These are phyloP conservation scores for Thymus quinquecostatus DNA, from an alignment of 257 asterid genomes.

Conservation along the genomic window DNA sequence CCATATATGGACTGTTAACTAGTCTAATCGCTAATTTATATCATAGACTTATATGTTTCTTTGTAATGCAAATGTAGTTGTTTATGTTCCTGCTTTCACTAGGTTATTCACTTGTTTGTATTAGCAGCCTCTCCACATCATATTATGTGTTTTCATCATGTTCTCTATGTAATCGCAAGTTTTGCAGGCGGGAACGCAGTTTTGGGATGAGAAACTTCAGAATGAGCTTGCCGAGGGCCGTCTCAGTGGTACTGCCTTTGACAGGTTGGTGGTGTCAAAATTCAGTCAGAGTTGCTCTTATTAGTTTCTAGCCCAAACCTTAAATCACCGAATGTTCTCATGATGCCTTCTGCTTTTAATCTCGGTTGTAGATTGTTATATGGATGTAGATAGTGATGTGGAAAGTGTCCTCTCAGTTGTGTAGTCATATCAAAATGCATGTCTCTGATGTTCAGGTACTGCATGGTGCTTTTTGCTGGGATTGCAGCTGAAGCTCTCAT, in stretches of 20 bases:
- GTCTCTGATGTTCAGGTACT: conserved; percentile 61
- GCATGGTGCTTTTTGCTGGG: conserved; percentile 99
- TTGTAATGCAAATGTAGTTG: conserved; percentile 17
- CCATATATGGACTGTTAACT: not conserved
- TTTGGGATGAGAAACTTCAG: conserved; percentile 95
- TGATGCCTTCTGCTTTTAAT: conserved; percentile 12
- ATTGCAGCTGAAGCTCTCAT: conserved; percentile 96
- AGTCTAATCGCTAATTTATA: conserved; percentile 12
- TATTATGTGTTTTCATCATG: conserved; percentile 24
- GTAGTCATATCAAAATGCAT: conserved; percentile 18
- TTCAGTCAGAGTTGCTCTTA: conserved; percentile 17
- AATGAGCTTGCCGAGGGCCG: conserved; percentile 90
- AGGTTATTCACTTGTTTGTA: not conserved
- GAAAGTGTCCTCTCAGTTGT: conserved; percentile 13
- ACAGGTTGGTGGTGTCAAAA: conserved; percentile 56
- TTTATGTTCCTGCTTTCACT: not conserved
- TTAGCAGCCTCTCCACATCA: conserved; percentile 12
- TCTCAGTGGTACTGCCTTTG: conserved; percentile 87
- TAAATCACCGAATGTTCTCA: conserved; percentile 15
- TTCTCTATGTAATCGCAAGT: conserved; percentile 10
- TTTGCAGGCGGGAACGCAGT: conserved; percentile 96
- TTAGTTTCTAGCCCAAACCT: conserved; percentile 6
- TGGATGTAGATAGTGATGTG: not conserved
- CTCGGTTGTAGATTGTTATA: conserved; percentile 4
- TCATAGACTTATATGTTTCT: not conserved